Evolutionary conservation across 2,329 filamentous ascomycete genomes (phyloP), one percentile per base, ranked within the genome.

Genomic region (Phialophora verrucosa): DNA sequence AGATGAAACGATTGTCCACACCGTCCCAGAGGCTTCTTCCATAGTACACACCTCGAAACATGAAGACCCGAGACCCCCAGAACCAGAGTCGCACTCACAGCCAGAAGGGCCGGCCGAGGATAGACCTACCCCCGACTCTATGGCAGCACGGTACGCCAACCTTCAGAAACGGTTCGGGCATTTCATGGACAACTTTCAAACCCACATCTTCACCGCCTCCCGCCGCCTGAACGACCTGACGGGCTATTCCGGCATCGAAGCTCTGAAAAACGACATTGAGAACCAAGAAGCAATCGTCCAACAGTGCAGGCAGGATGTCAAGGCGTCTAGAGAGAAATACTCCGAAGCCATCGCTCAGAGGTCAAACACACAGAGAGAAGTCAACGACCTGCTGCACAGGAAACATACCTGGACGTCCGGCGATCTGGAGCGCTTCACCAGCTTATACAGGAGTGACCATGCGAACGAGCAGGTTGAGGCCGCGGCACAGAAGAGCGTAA

Each of bases 391-490:
- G 27, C 86, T 99, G 7, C 94, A 97, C 68, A 88, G 95, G 65
- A 98, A 99, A 80, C 92, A 97, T 78, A 90, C 89, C 20, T 99
- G 95, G 95, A 88, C 89, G 0, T 89, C 93, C 0, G 77, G 83
- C 1, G 95, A 99, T 79, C 86, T 99, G 32, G 95, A 99, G 80
- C 89, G 94, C 63, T 99, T 99, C 83, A 99, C 96, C 65, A 85
- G 88, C 42, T 86, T 99, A 53, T 97, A 99, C 79, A 87, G 95
- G 53, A 90, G 89, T 62, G 95, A 99, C 80, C 95, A 99, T 79
- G 87, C 91, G 72, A 93, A 98, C 75, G 95, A 99, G 76, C 91
- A 93, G 69, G 88, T 88, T 35, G 94, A 98, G 38, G 82, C 85
- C 29, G 83, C 86, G 63, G 89, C 92, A 1, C 89, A 91, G 71